A percentile compares a stretch with the other conserved stretches of the same genome.
These are phyloP conservation scores for Solanum commersonii DNA, from an alignment of 257 asterid genomes.

Conservation along the genomic window DNA sequence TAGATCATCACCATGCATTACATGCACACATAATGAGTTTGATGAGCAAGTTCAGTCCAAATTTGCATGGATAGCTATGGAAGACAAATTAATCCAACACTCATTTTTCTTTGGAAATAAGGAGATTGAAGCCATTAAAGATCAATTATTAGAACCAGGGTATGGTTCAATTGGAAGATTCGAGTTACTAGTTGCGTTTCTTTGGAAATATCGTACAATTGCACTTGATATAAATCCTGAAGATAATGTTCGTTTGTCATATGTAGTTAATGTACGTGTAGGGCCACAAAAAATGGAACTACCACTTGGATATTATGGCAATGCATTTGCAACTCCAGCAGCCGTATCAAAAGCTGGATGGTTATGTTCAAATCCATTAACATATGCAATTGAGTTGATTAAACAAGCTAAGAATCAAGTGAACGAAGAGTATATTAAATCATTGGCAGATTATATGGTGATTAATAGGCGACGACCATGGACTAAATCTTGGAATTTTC, in stretches of 20 bases:
- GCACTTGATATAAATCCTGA: neutral
- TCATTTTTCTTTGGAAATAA: neutral
- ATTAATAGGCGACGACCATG: neutral
- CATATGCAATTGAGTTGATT: neutral
- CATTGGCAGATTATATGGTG: neutral
- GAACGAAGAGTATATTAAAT: neutral
- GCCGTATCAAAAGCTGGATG: neutral
- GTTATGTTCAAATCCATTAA: neutral
- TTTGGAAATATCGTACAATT: neutral
- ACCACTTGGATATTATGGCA: neutral
- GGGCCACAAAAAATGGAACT: neutral
- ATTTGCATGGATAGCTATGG: neutral
- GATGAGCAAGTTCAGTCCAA: neutral
- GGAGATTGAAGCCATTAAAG: neutral
- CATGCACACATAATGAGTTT: neutral
- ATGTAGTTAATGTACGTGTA: neutral
- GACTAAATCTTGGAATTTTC: neutral
- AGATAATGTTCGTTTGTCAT: neutral
- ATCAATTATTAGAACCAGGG: too few relatives aligned
- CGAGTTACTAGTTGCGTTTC: neutral
- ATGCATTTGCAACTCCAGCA: neutral
- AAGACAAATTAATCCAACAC: neutral
- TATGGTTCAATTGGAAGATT: neutral
- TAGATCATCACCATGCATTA: neutral
- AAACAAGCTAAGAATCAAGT: neutral